Base-by-base conservation (phyloP, 2,329 filamentous ascomycete species). In the Hyphodiscus sp. region DNA sequence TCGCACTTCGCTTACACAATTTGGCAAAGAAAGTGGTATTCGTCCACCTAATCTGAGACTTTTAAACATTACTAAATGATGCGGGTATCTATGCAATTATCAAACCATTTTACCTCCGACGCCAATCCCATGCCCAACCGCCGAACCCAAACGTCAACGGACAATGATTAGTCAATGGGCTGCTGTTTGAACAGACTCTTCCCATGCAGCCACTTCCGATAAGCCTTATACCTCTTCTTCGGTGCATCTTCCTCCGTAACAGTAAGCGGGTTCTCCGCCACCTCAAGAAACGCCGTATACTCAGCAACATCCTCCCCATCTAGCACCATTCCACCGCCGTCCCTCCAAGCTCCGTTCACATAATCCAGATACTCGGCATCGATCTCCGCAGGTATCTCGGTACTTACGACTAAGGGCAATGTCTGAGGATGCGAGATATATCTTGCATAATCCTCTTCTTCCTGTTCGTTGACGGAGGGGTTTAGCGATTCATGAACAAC, bases 131-230 rank as follows among this genome's bases (percentile, higher is more conserved):
- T 38, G 16, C 33, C 33, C 33, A 38, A 38, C 33, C 16, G 4
- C 4, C 3, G 23, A 26, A 26, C 8, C 23, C 33, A 38, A 38
- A 38, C 16, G 33, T 15, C 11, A 15, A 6, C 33, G 11, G 7
- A 33, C 7, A 42, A 44, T 42, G 29, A 49, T 20, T 30, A 68
- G 65, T 78, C 76, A 59, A 78, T 76, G 45, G 85, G 82, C 69
- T 86, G 83, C 76, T 96, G 91, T 72, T 97, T 97, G 70, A 97
- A 97, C 65, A 97, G 79, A 64, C 90, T 96, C 75, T 96, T 97
- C 18, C 92, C 92, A 58, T 85, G 81, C 66, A 99, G 76, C 92
- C 94, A 99, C 72, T 96, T 95, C 65, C 86, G 76, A 71, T 99
- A 99, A 10, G 91, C 89, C 73, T 96, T 97, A 71, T 99, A 99